These are phyloP conservation scores for Triticum dicoccoides DNA, from an alignment of 176 grass and related monocot genomes.

Conservation along the genomic window DNA sequence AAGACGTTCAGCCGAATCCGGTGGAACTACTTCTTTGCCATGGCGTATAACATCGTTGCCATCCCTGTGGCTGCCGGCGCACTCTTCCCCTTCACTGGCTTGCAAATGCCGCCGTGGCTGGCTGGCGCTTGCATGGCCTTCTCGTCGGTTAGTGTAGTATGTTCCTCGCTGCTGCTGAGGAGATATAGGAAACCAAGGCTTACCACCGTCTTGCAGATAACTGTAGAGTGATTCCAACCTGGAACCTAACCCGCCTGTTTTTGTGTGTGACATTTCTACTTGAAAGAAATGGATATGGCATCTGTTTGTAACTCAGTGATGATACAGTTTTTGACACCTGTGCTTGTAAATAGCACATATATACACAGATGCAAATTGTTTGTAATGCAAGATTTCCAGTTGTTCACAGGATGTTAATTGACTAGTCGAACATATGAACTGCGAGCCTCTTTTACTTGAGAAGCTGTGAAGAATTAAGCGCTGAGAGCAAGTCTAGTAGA, in stretches of 20 bases:
- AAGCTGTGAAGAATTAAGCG: not conserved
- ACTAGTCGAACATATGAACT: not conserved
- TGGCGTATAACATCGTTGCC: conserved; percentile 64
- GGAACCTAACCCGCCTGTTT: not conserved
- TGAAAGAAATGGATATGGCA: conserved; percentile 4
- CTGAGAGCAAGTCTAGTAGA: too few relatives aligned
- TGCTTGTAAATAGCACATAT: conserved; percentile 33
- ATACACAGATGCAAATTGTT: not conserved
- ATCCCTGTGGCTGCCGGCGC: conserved; percentile 65
- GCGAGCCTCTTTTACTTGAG: not conserved
- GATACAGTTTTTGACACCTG: conserved; percentile 14
- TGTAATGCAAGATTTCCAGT: not conserved
- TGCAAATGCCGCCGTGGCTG: conserved; percentile 81
- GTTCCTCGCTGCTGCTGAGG: conserved; percentile 85
- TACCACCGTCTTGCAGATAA: conserved; percentile 91
- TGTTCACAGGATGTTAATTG: not conserved
- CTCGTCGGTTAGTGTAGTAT: conserved; percentile 86
- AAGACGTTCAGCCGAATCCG: conserved; percentile 76
- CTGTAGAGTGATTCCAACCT: conserved; percentile 48
- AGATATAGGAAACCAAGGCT: conserved; percentile 90
- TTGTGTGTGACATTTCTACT: not conserved
- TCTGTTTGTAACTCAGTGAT: not conserved
- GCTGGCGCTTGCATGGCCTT: conserved; percentile 91
- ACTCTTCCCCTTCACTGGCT: conserved; percentile 58
- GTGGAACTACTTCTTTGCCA: conserved; percentile 87